Percentiles rank a stretch among this genome's conserved stretches.
These are phyloP conservation scores for Trichoderma breve DNA, from an alignment of 2,329 filamentous ascomycete species.

Conservation along the genomic window DNA sequence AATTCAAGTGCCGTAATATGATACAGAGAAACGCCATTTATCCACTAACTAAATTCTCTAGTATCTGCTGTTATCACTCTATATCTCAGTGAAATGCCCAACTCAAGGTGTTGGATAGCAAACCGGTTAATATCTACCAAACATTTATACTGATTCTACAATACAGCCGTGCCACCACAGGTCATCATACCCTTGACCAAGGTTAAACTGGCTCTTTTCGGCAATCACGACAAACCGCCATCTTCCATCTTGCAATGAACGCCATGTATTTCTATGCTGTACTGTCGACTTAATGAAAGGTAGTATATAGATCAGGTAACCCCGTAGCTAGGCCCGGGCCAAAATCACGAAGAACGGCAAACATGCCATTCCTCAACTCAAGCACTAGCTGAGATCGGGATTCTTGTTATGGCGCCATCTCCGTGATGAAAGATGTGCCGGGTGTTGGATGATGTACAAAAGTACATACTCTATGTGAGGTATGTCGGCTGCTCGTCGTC, in stretches of 20 bases:
- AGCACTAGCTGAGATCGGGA: not conserved
- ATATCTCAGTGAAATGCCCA: not conserved
- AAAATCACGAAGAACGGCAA: not conserved
- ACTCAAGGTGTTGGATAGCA: not conserved
- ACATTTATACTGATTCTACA: not conserved
- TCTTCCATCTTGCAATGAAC: not conserved
- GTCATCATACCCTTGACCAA: not conserved
- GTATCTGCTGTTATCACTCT: not conserved
- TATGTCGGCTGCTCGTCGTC: conserved; percentile 1
- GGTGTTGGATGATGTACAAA: conserved; percentile 5
- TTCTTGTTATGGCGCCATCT: not conserved
- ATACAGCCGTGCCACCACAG: not conserved
- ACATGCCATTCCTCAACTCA: not conserved
- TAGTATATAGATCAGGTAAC: conserved; percentile 8
- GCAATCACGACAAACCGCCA: not conserved
- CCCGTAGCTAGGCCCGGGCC: not conserved
- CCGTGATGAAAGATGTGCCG: not conserved
- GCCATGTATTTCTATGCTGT: conserved; percentile 19
- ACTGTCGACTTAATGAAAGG: conserved; percentile 15
- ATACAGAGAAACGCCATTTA: not conserved
- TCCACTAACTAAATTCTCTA: not conserved
- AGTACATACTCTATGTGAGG: not conserved
- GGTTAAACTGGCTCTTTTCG: not conserved
- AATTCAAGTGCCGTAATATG: not conserved
- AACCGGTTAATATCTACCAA: not conserved